Conservation (phyloP, 768 basidiomycete genomes). For the Hygrocybe punicea region DNA sequence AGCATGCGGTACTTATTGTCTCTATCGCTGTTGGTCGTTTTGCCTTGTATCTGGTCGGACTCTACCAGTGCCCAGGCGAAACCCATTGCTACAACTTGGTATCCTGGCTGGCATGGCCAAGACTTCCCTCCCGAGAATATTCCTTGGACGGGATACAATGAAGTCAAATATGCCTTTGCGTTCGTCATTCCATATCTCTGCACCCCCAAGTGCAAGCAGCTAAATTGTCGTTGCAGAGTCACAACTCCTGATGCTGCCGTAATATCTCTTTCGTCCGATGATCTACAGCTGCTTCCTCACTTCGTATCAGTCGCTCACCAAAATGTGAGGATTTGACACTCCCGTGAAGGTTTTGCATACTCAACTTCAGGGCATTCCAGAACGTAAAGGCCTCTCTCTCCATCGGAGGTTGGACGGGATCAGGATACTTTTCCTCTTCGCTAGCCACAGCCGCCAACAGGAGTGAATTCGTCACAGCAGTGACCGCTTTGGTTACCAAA, state of each 20-base stretch:
- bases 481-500: slow-evolving; percentile 44
- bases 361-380: slow-evolving; percentile 28
- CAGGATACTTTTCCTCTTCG: slow-evolving; percentile 56
- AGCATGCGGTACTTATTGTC: not conserved
- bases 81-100: slow-evolving; percentile 52
- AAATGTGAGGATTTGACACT: slow-evolving; percentile 32
- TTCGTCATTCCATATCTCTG: slow-evolving; percentile 31
- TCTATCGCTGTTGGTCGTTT: not conserved
- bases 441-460: slow-evolving; percentile 56
- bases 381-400: slow-evolving; percentile 53
- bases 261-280: slow-evolving; percentile 41
- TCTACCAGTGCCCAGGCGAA: not conserved
- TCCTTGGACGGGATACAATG: slow-evolving; percentile 65
- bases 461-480: slow-evolving; percentile 60
- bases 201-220: not conserved
- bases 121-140: slow-evolving; percentile 52
- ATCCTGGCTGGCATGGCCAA: slow-evolving; percentile 61
- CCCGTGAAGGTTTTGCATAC: not conserved
- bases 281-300: slow-evolving; percentile 45
- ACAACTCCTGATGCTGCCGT: slow-evolving; percentile 34
- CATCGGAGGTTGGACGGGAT: slow-evolving; percentile 72
- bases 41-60: not conserved
- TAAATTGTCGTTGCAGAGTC: slow-evolving; percentile 22
- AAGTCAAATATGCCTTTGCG: slow-evolving; percentile 71
- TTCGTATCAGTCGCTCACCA: slow-evolving; percentile 51